phyloP scores from a whole-genome alignment of 768 basidiomycete species.

The Auricularia cornea region DNA sequence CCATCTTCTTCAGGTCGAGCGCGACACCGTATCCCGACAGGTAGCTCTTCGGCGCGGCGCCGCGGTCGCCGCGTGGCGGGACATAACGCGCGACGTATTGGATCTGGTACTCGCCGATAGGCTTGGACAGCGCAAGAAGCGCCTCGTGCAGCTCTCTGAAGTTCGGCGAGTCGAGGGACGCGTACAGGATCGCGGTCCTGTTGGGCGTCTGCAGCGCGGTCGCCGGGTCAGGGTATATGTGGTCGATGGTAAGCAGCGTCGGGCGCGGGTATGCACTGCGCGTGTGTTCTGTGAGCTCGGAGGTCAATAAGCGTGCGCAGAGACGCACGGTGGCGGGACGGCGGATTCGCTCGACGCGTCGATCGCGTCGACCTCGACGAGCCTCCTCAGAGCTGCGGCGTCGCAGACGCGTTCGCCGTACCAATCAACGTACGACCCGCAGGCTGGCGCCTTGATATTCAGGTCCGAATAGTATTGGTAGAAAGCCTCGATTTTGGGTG shows the following conservation, averaged over 20 bases:
- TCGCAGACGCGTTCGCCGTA: conserved; percentile 69
- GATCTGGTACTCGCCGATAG: conserved; percentile 34
- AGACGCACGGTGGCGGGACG: conserved; percentile 2
- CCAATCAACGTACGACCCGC: conserved; percentile 80
- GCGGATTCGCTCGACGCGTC: conserved; percentile 19
- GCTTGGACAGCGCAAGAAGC: conserved; percentile 42
- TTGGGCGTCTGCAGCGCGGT: conserved; percentile 38
- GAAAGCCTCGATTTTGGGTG: conserved; percentile 77
- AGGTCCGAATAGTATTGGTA: conserved; percentile 57
- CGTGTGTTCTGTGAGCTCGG: neutral
- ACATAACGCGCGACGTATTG: conserved; percentile 73
- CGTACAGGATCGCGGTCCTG: conserved; percentile 73
- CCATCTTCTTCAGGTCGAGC: conserved; percentile 92
- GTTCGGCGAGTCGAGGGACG: conserved; percentile 50
- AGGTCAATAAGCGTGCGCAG: neutral
- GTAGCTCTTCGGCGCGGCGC: conserved; percentile 28
- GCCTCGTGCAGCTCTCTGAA: conserved; percentile 65
- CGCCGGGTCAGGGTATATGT: conserved; percentile 48
- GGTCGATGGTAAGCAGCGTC: conserved; percentile 66
- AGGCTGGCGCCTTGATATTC: conserved; percentile 27
- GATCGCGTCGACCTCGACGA: conserved; percentile 45
- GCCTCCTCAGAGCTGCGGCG: conserved; percentile 44
- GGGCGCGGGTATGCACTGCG: conserved; percentile 32
- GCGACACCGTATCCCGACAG: conserved; percentile 89
- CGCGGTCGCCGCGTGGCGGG: conserved; percentile 31